Evolutionary conservation across 2,329 filamentous ascomycete species (phyloP).

Genomic region (Ceratocystis harringtonii): DNA sequence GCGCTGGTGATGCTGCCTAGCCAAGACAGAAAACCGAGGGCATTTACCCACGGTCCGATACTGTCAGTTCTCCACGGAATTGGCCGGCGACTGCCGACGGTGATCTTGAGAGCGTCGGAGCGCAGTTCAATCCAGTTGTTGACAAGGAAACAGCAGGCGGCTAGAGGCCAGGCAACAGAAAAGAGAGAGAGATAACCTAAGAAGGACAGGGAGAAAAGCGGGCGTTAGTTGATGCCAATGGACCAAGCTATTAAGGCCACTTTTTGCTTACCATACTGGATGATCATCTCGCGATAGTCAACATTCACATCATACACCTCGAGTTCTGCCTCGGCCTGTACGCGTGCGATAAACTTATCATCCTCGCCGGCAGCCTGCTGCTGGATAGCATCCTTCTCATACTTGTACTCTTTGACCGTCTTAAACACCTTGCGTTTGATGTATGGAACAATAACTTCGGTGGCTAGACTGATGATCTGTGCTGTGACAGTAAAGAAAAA

Average conservation of each 20-base stretch:
- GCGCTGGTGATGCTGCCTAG: constrained; percentile 76
- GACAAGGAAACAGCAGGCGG: constrained; percentile 70
- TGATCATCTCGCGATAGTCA: constrained; percentile 86
- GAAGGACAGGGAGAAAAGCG: not conserved
- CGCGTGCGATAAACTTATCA: constrained; percentile 60
- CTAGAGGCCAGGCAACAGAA: constrained; percentile 89
- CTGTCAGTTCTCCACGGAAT: constrained; percentile 82
- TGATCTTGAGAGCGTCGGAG: constrained; percentile 88
- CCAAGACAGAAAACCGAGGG: constrained; percentile 83
- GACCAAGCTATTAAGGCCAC: not conserved
- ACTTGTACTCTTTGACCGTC: constrained; percentile 59
- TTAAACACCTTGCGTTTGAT: constrained; percentile 62
- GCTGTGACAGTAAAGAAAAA: constrained; percentile 94
- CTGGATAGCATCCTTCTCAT: constrained; percentile 31
- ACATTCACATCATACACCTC: constrained; percentile 76
- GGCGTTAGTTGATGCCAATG: not conserved
- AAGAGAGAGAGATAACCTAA: constrained; percentile 76
- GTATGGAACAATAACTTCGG: constrained; percentile 75
- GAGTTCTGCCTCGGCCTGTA: constrained; percentile 69
- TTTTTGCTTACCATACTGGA: constrained; percentile 48
- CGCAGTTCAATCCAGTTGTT: constrained; percentile 96
- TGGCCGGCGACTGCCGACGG: constrained; percentile 73
- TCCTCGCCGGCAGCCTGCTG: constrained; percentile 60
- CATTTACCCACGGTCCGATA: constrained; percentile 83
- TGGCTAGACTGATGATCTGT: constrained; percentile 72